Base-by-base conservation (phyloP, 139 green algal species). In the Auxenochlorella pyrenoidosa region DNA sequence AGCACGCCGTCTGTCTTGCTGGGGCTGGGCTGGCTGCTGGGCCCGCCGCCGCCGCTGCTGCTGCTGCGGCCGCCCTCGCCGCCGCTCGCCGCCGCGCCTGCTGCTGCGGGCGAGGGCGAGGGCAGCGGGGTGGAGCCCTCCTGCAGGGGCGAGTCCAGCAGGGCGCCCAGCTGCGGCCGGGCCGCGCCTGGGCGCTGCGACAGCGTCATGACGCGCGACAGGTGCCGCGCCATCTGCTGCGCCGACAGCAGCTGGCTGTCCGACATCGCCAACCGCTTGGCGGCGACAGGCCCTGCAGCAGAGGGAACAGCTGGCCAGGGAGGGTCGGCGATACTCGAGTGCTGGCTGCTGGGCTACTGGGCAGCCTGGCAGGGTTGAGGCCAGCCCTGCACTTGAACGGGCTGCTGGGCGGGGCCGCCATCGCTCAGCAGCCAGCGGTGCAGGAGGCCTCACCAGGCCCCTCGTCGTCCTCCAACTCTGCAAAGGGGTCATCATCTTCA, bases 401-500 rank as follows among this genome's bases (percentile, higher is more conserved):
- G 68, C 68, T 10, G 16, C 2, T 24, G 54, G 18, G 13, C 12
- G 54, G 54, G 54, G 15, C 15, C 12, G 18, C 22, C 54, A 26
- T 63, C 8, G 8, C 28, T 36, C 65, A 73, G n/a, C 68, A 75
- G 10, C n/a, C 68, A 41, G 5, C 8, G 16, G 1, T 13, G 63
- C 63, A 80, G 26, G 32, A 12, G 72, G 72, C n/a, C 40, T 80
- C 78, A 83, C 65, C 63, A 41, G 38, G 10, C 0, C 12, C 32
- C 6, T 65, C 66, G 18, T 38, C n/a, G 10, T 59, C 85, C 85
- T 59, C 85, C 85, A 88, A 60, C 63, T 28, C 85, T 44, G 85
- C 75, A 72, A 88, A 88, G 0, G 85, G 85, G 63, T 88, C 76
- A 34, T 88, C 85, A 18, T 32, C 60, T 1, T 63, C 83, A 41